Conservation (phyloP, 768 basidiomycete species). For the Tricholoma terreum region DNA sequence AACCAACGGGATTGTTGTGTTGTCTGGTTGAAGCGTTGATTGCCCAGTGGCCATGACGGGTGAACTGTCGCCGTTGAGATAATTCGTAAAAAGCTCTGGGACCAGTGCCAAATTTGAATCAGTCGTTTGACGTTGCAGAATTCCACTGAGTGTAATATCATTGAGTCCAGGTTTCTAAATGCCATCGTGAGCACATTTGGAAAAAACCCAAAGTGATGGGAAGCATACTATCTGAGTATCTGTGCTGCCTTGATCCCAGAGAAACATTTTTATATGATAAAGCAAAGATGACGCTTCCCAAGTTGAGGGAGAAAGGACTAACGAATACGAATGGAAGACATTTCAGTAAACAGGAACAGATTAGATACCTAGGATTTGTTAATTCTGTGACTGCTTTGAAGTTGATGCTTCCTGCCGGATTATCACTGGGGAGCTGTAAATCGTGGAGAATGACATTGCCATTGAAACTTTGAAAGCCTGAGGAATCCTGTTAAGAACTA, state of each 20-base stretch:
- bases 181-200: background rate
- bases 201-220: slow-evolving; percentile 4
- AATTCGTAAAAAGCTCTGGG: slow-evolving; percentile 66
- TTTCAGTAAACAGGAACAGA: background rate
- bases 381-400: slow-evolving; percentile 56
- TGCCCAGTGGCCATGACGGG: slow-evolving; percentile 57
- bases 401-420: slow-evolving; percentile 64
- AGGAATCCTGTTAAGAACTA: background rate
- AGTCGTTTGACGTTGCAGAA: slow-evolving; percentile 50
- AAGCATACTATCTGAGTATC: slow-evolving; percentile 50
- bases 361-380: slow-evolving; percentile 51
- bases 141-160: slow-evolving; percentile 55
- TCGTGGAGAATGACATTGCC: slow-evolving; percentile 53
- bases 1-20: slow-evolving; percentile 62
- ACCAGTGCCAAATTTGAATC: slow-evolving; percentile 44
- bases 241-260: slow-evolving; percentile 53
- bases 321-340: background rate
- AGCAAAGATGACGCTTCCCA: slow-evolving; percentile 65
- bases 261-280: slow-evolving; percentile 55
- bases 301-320: slow-evolving; percentile 66
- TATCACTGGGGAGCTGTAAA: slow-evolving; percentile 64
- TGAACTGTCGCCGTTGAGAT: slow-evolving; percentile 61
- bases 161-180: slow-evolving; percentile 51
- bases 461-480: slow-evolving; percentile 63
- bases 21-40: slow-evolving; percentile 57